These are phyloP conservation scores for Sechiopsis laciniata DNA, from an alignment of 306 rosid species.

Conservation along the genomic window DNA sequence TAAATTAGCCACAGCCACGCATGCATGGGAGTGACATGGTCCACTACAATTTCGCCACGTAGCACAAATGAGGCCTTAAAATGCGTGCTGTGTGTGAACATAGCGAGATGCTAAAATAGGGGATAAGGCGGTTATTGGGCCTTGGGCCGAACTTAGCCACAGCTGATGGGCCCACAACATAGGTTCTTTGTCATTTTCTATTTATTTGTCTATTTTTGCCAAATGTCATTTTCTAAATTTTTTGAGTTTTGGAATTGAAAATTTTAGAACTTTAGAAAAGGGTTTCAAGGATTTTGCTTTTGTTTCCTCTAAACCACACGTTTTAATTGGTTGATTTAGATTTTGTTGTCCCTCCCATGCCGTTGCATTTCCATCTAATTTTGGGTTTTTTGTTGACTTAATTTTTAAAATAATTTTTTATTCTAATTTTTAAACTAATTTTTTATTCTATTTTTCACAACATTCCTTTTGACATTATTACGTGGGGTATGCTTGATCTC, in stretches of 20 bases:
- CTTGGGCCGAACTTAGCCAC: conserved; percentile 19
- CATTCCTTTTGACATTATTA: not conserved
- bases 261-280: not conserved
- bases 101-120: not conserved
- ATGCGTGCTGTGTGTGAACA: conserved; percentile 23
- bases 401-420: too few relatives aligned
- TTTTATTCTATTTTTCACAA: not conserved
- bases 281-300: not conserved
- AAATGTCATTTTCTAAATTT: not conserved
- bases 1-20: conserved; percentile 13
- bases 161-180: conserved; percentile 4
- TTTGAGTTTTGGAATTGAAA: not conserved
- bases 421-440: too few relatives aligned
- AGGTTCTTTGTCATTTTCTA: not conserved
- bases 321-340: not conserved
- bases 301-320: not conserved
- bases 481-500: not conserved
- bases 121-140: conserved; percentile 15
- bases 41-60: conserved; percentile 17
- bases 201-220: not conserved
- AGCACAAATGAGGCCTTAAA: not conserved
- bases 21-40: conserved; percentile 11
- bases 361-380: not conserved
- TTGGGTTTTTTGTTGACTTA: not conserved
- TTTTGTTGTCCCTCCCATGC: not conserved